Conservation (phyloP, 2,329 filamentous ascomycete species). For the Stromatinia cepivora region DNA sequence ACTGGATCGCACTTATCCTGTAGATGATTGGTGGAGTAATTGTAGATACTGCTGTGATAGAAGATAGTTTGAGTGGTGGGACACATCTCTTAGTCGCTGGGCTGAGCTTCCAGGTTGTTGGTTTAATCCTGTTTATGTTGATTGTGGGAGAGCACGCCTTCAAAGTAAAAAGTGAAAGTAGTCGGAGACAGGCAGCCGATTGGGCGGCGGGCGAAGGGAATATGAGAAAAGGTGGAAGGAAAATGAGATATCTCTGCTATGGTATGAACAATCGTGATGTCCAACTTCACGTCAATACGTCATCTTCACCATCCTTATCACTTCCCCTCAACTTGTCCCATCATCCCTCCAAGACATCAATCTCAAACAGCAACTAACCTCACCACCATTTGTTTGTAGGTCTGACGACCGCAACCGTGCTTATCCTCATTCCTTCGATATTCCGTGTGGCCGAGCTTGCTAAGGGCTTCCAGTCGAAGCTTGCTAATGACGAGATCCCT, state of each 20-base stretch:
- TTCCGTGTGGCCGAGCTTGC: constrained; percentile 60
- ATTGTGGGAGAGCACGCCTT: constrained; percentile 27
- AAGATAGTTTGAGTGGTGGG: constrained; percentile 25
- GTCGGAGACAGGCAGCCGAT: constrained; percentile 9
- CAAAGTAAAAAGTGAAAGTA: constrained; percentile 22
- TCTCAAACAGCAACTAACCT: background rate
- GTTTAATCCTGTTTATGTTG: constrained; percentile 36
- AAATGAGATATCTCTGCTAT: constrained; percentile 11
- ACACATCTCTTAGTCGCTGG: constrained; percentile 44
- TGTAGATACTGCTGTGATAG: constrained; percentile 45
- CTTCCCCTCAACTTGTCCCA: background rate
- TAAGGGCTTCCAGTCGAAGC: constrained; percentile 51
- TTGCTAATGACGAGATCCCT: constrained; percentile 49
- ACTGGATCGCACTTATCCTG: constrained; percentile 57
- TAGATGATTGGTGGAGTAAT: constrained; percentile 56
- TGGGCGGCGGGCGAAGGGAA: background rate
- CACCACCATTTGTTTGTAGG: constrained; percentile 25
- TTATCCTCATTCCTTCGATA: constrained; percentile 55
- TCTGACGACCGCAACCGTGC: constrained; percentile 49
- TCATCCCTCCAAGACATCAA: background rate
- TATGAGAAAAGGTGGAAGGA: background rate
- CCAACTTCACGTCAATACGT: background rate
- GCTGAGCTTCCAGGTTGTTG: constrained; percentile 43
- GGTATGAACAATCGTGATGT: background rate
- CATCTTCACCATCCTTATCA: background rate